Conservation (phyloP, 441 rosid genomes). For the Adansonia grandidieri region DNA sequence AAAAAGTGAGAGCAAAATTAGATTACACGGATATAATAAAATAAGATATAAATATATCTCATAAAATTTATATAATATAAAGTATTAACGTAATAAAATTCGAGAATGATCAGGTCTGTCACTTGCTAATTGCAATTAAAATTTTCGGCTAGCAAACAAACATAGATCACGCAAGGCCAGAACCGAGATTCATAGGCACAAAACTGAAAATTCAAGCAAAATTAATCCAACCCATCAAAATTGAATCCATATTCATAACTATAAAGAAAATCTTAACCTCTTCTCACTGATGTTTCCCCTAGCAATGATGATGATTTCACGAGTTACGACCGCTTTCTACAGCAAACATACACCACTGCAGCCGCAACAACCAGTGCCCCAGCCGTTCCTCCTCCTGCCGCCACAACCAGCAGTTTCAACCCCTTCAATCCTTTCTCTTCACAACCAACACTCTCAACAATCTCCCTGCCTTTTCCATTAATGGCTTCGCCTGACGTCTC, state of each 20-base stretch:
- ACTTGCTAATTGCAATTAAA: not conserved
- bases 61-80: too few species aligned
- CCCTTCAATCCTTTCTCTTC: slow-evolving; percentile 20
- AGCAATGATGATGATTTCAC: not conserved
- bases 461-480: slow-evolving; percentile 38
- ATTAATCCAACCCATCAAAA: slow-evolving; percentile 33
- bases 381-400: slow-evolving; percentile 42
- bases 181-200: not conserved
- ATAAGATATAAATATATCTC: too few species aligned
- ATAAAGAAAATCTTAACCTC: slow-evolving; percentile 21
- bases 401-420: slow-evolving; percentile 46
- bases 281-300: not conserved
- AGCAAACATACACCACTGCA: slow-evolving; percentile 51
- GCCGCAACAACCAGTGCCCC: slow-evolving; percentile 58
- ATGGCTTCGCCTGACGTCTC: slow-evolving; percentile 41
- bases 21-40: too few species aligned
- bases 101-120: too few species aligned
- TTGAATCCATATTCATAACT: slow-evolving; percentile 31
- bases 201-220: not conserved
- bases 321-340: slow-evolving; percentile 39
- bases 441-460: slow-evolving; percentile 15
- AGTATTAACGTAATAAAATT: too few species aligned
- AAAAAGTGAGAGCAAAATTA: not conserved
- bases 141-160: not conserved
- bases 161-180: not conserved